Percentiles rank a stretch among this genome's conserved stretches.
phyloP scores from a whole-genome alignment of 2,329 filamentous ascomycete species.

The Talaromyces funiculosus region DNA sequence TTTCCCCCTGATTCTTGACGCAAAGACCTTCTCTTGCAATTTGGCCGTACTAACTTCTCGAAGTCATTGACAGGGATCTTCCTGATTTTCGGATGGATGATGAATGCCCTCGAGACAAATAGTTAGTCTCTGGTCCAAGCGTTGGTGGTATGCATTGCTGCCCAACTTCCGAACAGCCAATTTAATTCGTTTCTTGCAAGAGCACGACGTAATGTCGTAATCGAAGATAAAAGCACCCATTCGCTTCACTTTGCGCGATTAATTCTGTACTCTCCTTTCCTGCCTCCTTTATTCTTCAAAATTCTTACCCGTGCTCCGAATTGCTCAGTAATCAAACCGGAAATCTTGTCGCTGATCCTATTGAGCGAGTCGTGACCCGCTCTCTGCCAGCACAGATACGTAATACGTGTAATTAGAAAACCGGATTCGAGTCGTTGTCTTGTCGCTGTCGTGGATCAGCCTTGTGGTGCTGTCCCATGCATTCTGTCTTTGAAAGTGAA shows the following conservation, averaged over 20 bases:
- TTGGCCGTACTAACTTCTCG: not conserved
- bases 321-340: not conserved
- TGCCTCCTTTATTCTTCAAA: not conserved
- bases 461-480: not conserved
- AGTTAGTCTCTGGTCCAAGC: slow-evolving; percentile 1
- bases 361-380: not conserved
- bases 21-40: not conserved
- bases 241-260: not conserved
- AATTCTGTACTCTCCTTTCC: not conserved
- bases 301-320: not conserved
- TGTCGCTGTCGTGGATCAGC: not conserved
- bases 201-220: not conserved
- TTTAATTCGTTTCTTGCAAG: not conserved
- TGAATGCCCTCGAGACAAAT: not conserved
- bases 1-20: not conserved
- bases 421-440: not conserved
- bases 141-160: slow-evolving; percentile 16
- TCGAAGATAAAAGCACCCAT: not conserved
- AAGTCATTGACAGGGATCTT: not conserved
- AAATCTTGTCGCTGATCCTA: not conserved
- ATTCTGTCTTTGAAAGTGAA: not conserved
- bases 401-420: not conserved
- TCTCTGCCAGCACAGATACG: not conserved
- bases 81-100: not conserved
- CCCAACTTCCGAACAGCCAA: slow-evolving; percentile 9